Evolutionary conservation across 176 grass and related monocot species (phyloP), one percentile per base, ranked within the genome.

Genomic region (Saccharum spontaneum): DNA sequence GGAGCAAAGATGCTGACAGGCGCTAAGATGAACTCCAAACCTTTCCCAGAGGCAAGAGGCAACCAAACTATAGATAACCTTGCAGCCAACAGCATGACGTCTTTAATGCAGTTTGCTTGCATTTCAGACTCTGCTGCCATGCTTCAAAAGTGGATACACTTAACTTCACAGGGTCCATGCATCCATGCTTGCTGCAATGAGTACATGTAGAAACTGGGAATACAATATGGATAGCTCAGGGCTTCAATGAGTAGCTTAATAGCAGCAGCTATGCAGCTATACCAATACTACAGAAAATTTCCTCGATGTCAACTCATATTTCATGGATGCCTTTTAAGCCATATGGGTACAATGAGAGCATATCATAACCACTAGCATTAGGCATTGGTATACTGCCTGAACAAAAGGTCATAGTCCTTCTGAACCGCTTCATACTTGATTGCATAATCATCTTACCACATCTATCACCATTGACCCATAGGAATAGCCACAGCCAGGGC

Each of bases 311-410:
- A 73, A 79, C 31, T 62, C 37, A 31, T n/a, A 79, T 71, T 77
- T 59, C 23, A 5, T 55, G 3, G 6, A 79, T 62, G 52, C 63
- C 24, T 74, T 82, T 55, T 79, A 30, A 73, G 70, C 74, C 71
- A 80, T 75, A 72, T 77, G 38, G 67, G 45, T 81, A 73, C 39
- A 84, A 65, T 78, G 83, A 64, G 57, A 65, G 77, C 22, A 41
- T 67, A 67, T 74, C 79, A 71, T 85, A 83, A 69, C 79, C 72
- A 66, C 57, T 82, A 86, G 79, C 38, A 66, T 65, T 82, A 88
- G 79, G 74, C 67, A 69, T 12, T 76, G 24, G 80, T 90, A 61
- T 24, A 77, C 55, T 85, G 82, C 87, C 85, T 79, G 67, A 84
- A 84, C 37, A 77, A 92, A 84, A 78, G 65, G 46, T 3, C 33